A percentile compares a stretch with the other conserved stretches of the same genome.
Conservation (phyloP, 768 basidiomycete species). For the Pisolithus albus region DNA sequence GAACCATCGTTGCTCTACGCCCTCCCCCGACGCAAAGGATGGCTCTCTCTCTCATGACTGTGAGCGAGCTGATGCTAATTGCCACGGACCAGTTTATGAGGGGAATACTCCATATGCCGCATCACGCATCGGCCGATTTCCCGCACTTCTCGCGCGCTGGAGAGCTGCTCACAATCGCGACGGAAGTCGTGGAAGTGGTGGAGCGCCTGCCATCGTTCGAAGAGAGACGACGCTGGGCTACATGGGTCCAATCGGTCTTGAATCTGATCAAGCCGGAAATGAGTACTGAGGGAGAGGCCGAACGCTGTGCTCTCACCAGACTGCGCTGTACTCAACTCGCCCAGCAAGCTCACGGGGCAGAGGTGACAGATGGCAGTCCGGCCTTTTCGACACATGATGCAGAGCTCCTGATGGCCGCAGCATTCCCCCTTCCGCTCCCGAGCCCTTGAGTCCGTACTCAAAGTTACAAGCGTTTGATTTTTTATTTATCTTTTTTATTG, state of each 20-base stretch:
- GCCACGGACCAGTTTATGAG: constrained; percentile 66
- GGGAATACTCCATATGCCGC: constrained; percentile 69
- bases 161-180: constrained; percentile 57
- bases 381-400: too few species aligned
- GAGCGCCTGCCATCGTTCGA: constrained; percentile 43
- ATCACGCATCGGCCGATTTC: constrained; percentile 28
- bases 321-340: not conserved
- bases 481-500: too few species aligned
- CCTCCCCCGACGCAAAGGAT: constrained; percentile 47
- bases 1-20: constrained; percentile 39
- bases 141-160: constrained; percentile 46
- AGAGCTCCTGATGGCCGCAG: too few species aligned
- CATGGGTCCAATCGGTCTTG: constrained; percentile 56
- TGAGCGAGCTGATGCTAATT: constrained; percentile 49
- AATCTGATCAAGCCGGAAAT: constrained; percentile 44
- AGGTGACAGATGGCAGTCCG: not conserved
- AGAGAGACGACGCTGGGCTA: constrained; percentile 50
- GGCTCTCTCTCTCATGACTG: constrained; percentile 33
- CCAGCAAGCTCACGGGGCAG: not conserved
- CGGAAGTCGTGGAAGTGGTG: constrained; percentile 52
- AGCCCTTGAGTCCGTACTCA: too few species aligned
- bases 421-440: too few species aligned
- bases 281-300: not conserved
- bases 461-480: too few species aligned
- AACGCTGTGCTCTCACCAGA: not conserved